These are phyloP conservation scores for Trametes pubescens DNA, from an alignment of 1,284 basidiomycete species.

Conservation along the genomic window DNA sequence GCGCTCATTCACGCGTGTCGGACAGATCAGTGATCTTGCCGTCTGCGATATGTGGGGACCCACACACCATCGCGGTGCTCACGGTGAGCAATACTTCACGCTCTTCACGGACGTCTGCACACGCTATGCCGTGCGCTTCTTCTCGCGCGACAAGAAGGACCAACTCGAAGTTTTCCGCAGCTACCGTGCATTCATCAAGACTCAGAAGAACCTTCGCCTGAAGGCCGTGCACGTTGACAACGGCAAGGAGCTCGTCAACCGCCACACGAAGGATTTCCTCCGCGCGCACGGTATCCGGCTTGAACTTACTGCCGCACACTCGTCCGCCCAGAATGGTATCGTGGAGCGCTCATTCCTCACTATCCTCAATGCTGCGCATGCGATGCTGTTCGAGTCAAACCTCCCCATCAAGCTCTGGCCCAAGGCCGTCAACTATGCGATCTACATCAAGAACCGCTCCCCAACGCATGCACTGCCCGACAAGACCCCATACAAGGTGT, in stretches of 20 bases:
- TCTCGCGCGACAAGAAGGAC: background rate
- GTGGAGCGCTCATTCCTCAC: constrained; percentile 7
- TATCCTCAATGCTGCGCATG: background rate
- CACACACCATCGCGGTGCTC: no score
- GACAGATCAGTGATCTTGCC: no score
- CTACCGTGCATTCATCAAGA: background rate
- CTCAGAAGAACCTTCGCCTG: background rate
- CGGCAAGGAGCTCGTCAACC: constrained; percentile 40
- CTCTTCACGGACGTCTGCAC: background rate
- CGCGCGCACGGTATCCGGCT: background rate
- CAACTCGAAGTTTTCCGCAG: background rate
- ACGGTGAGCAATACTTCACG: no score
- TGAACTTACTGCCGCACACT: background rate
- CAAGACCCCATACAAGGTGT: constrained; percentile 36
- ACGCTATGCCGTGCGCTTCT: background rate
- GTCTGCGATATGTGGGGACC: no score
- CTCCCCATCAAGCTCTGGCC: constrained; percentile 31
- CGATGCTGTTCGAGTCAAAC: constrained; percentile 30
- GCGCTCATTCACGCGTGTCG: no score
- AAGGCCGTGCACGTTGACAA: constrained; percentile 41
- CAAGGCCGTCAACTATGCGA: constrained; percentile 27
- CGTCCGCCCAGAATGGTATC: constrained; percentile 1
- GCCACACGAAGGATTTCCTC: constrained; percentile 24
- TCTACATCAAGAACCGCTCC: constrained; percentile 34
- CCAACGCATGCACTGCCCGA: constrained; percentile 25